Conservation (phyloP, 495 filamentous ascomycete species). For the Cudoniella acicularis region DNA sequence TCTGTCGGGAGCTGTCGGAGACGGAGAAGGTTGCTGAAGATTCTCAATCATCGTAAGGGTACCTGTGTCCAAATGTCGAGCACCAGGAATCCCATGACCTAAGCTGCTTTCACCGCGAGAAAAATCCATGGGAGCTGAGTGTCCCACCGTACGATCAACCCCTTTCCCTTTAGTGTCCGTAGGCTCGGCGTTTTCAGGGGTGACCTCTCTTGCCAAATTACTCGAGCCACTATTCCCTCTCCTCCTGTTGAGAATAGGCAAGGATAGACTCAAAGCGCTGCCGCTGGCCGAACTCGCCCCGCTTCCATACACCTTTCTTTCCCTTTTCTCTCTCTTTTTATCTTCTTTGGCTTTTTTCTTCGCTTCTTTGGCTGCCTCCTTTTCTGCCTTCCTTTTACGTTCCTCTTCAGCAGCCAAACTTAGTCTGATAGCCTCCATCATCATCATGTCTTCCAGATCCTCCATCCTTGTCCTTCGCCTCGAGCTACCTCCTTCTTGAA, state of each 20-base stretch:
- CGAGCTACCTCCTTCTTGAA: constrained; percentile 20
- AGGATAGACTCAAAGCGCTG: constrained; percentile 46
- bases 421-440: constrained; percentile 90
- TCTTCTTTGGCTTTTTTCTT: constrained; percentile 82
- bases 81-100: constrained; percentile 20
- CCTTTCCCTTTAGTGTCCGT: constrained; percentile 73
- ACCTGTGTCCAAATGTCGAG: constrained; percentile 19
- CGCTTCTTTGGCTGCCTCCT: constrained; percentile 72
- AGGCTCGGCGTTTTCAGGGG: constrained; percentile 24
- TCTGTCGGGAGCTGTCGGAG: constrained; percentile 37
- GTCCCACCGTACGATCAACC: constrained; percentile 55
- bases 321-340: constrained; percentile 65
- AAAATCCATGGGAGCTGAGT: constrained; percentile 16
- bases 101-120: constrained; percentile 11
- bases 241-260: constrained; percentile 44
- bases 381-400: constrained; percentile 70
- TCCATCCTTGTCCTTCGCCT: constrained; percentile 68
- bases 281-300: constrained; percentile 45
- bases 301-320: constrained; percentile 41
- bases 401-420: constrained; percentile 91
- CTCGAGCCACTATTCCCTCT: constrained; percentile 52
- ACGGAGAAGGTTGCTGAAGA: constrained; percentile 28
- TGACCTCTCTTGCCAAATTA: constrained; percentile 42
- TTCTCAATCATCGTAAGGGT: constrained; percentile 26
- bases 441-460: constrained; percentile 96